phyloP scores from a whole-genome alignment of 139 green algal species.

The Tetradesmus obliquus region DNA sequence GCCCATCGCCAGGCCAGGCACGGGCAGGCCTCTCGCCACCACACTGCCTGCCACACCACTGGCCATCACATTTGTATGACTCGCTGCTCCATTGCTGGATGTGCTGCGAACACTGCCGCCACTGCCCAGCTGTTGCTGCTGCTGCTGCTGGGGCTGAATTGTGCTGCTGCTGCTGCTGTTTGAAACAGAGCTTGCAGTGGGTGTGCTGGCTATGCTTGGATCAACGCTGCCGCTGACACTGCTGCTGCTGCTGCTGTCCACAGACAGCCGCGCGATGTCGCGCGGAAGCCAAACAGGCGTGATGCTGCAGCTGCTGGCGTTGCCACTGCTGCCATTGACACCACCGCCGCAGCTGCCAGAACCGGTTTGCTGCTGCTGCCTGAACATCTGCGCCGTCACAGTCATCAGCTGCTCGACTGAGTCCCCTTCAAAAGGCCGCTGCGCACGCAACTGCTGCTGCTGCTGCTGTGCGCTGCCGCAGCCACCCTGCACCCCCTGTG shows the following conservation, averaged over 20 bases:
- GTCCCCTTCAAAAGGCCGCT: background rate
- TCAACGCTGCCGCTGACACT: background rate
- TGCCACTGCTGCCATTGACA: background rate
- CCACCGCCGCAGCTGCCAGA: background rate
- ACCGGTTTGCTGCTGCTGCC: background rate
- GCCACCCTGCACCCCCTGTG: too few species aligned
- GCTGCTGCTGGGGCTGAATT: background rate
- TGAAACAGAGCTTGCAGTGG: background rate
- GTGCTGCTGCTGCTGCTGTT: background rate
- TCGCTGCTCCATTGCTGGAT: background rate
- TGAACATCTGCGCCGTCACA: background rate
- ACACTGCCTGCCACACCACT: background rate
- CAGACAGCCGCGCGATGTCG: background rate
- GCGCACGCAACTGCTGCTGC: background rate
- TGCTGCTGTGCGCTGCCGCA: background rate
- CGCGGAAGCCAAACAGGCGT: background rate
- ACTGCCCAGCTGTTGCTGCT: background rate
- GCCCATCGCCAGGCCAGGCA: constrained; percentile 53
- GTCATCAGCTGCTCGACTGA: constrained; percentile 2
- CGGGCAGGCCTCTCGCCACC: constrained; percentile 20
- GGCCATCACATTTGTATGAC: background rate
- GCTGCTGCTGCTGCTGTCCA: background rate
- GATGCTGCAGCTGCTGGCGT: background rate
- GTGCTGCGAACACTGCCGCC: background rate
- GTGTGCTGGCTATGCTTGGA: background rate